These are phyloP conservation scores for Naganishia kalamii DNA, from an alignment of 768 basidiomycete genomes.

Conservation along the genomic window DNA sequence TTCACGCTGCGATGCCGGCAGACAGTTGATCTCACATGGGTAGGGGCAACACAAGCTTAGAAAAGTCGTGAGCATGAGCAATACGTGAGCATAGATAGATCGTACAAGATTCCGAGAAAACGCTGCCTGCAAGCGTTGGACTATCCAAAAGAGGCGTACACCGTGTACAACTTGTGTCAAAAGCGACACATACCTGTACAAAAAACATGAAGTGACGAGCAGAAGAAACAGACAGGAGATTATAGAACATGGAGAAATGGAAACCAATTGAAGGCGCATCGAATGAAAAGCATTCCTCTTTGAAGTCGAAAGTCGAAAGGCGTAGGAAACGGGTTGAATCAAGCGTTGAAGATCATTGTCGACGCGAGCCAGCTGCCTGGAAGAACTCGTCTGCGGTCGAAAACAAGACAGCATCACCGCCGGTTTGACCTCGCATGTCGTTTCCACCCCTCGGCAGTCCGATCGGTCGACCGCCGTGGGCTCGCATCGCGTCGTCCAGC, in stretches of 20 bases:
- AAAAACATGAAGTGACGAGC: not conserved
- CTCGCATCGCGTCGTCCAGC: slow-evolving; percentile 23
- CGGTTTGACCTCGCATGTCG: slow-evolving; percentile 16
- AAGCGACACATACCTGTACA: not conserved
- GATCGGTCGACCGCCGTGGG: slow-evolving; percentile 18
- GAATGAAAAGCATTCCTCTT: too few relatives aligned
- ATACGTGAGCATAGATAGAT: too few relatives aligned
- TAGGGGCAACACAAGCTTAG: too few relatives aligned
- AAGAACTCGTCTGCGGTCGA: slow-evolving; percentile 24
- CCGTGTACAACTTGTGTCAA: slow-evolving; percentile 6
- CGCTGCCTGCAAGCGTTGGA: not conserved
- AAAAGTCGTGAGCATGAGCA: too few relatives aligned
- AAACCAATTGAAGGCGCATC: too few relatives aligned
- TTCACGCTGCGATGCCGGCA: too few relatives aligned
- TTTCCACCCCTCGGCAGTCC: slow-evolving; percentile 21
- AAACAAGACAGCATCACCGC: slow-evolving; percentile 25
- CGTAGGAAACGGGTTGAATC: not conserved
- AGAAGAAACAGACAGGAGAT: not conserved
- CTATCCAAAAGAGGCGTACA: slow-evolving; percentile 1
- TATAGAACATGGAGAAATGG: too few relatives aligned
- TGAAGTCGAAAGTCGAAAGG: not conserved
- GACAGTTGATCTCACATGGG: too few relatives aligned
- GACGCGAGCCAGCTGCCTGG: not conserved
- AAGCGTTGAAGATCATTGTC: not conserved
- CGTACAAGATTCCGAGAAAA: too few relatives aligned